Evolutionary conservation across 352 stramenopile genomes (phyloP).

Genomic region (Chrysophaeum taylorii): DNA sequence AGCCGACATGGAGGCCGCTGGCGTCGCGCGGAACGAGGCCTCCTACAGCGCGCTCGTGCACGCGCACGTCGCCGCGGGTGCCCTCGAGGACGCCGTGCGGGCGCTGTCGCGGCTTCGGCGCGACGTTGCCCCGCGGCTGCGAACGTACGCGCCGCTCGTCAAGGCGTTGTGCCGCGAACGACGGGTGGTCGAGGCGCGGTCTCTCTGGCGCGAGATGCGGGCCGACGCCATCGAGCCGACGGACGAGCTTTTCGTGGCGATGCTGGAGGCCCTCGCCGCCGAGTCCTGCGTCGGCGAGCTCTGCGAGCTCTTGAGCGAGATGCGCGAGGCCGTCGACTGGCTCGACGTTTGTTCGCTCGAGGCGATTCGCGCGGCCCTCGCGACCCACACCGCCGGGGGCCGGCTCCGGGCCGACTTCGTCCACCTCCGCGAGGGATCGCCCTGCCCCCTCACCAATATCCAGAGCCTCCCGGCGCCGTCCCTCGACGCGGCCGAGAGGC

Average conservation of each 20-base stretch:
- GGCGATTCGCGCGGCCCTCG: no score
- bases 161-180: not conserved
- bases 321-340: no score
- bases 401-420: no score
- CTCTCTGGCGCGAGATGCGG: not conserved
- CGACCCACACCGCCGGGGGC: no score
- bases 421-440: no score
- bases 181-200: not conserved
- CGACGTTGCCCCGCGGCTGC: not conserved
- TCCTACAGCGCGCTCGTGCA: not conserved
- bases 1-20: not conserved
- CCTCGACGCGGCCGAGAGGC: not conserved
- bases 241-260: not conserved
- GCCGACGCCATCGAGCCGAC: not conserved
- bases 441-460: no score
- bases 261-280: no score
- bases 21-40: not conserved
- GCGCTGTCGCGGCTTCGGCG: not conserved
- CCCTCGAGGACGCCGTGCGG: not conserved
- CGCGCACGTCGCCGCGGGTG: not conserved
- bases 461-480: not conserved
- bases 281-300: no score
- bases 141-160: slow-evolving; percentile 3
- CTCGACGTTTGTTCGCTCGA: no score
- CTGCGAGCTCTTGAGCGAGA: no score